Evolutionary conservation across 2,329 filamentous ascomycete genomes (phyloP).

Genomic region (Colletotrichum euphorbiae): DNA sequence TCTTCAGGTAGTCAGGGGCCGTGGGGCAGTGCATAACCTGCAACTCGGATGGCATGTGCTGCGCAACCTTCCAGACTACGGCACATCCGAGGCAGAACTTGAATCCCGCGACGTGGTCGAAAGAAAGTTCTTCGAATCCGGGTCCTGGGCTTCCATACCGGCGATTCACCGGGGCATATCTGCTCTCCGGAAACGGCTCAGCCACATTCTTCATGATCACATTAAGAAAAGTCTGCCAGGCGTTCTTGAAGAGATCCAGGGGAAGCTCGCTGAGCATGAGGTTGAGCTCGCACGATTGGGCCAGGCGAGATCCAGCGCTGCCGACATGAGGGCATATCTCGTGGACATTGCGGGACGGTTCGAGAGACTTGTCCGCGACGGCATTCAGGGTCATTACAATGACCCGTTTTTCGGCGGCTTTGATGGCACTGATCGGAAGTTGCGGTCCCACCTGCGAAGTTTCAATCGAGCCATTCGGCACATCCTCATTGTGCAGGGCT

Average conservation of each 20-base stretch:
- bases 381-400: slow-evolving; percentile 46
- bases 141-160: slow-evolving; percentile 46
- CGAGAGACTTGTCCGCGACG: slow-evolving; percentile 47
- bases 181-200: slow-evolving; percentile 50
- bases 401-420: slow-evolving; percentile 52
- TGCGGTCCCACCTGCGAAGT: slow-evolving; percentile 48
- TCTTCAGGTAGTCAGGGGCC: slow-evolving; percentile 49
- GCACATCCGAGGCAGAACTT: slow-evolving; percentile 36
- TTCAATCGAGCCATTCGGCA: slow-evolving; percentile 48
- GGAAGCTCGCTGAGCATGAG: slow-evolving; percentile 41
- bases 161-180: slow-evolving; percentile 48
- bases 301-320: slow-evolving; percentile 36
- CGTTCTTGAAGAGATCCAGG: slow-evolving; percentile 46
- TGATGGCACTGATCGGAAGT: slow-evolving; percentile 41
- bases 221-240: slow-evolving; percentile 45
- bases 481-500: slow-evolving; percentile 44
- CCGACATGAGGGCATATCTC: slow-evolving; percentile 49
- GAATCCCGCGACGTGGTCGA: slow-evolving; percentile 48
- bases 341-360: slow-evolving; percentile 52
- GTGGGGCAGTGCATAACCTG: slow-evolving; percentile 46
- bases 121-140: slow-evolving; percentile 47
- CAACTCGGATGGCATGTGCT: slow-evolving; percentile 66
- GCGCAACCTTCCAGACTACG: slow-evolving; percentile 57
- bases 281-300: slow-evolving; percentile 42
- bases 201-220: slow-evolving; percentile 46